Percentiles rank a stretch among this genome's conserved stretches.
These are phyloP conservation scores for Apiotrichum porosum DNA, from an alignment of 1,284 basidiomycete species.

Conservation along the genomic window DNA sequence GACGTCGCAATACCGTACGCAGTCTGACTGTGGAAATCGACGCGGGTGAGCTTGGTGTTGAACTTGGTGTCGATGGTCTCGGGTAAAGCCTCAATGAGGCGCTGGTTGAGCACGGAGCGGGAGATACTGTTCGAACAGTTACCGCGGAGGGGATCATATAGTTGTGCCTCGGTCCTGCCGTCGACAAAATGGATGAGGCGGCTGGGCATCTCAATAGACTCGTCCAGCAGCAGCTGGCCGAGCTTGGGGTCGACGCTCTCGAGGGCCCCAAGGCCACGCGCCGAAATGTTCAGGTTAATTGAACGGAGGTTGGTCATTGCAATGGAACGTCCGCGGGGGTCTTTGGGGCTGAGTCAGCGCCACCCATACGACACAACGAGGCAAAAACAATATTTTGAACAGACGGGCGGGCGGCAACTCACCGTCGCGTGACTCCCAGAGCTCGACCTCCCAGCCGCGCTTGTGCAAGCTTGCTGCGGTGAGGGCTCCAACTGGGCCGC, in stretches of 20 bases:
- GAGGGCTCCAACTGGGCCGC: conserved; percentile 91
- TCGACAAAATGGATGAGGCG: conserved; percentile 85
- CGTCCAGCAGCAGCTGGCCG: conserved; percentile 67
- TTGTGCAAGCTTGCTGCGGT: conserved; percentile 80
- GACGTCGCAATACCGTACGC: conserved; percentile 29
- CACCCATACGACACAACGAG: no score
- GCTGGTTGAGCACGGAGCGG: conserved; percentile 77
- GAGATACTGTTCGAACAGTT: conserved; percentile 94
- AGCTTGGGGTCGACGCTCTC: conserved; percentile 70
- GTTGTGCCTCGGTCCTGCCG: conserved; percentile 70
- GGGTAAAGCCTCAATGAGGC: conserved; percentile 63
- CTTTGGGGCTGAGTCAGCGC: conserved; percentile 24
- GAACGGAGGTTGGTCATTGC: conserved; percentile 57
- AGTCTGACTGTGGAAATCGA: conserved; percentile 58
- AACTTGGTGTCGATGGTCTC: conserved; percentile 66
- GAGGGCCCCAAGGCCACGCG: conserved; percentile 83
- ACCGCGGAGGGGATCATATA: conserved; percentile 73
- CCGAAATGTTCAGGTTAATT: conserved; percentile 94
- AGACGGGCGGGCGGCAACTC: conserved; percentile 45
- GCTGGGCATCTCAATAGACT: conserved; percentile 88
- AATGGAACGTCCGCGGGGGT: conserved; percentile 39
- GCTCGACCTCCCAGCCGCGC: conserved; percentile 78
- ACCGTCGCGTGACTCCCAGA: conserved; percentile 88
- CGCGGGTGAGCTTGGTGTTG: conserved; percentile 74
- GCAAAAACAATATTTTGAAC: no score